Evolutionary conservation across 2,329 filamentous ascomycete species (phyloP), one percentile per base, ranked within the genome.

Genomic region (Colletotrichum liriopes): DNA sequence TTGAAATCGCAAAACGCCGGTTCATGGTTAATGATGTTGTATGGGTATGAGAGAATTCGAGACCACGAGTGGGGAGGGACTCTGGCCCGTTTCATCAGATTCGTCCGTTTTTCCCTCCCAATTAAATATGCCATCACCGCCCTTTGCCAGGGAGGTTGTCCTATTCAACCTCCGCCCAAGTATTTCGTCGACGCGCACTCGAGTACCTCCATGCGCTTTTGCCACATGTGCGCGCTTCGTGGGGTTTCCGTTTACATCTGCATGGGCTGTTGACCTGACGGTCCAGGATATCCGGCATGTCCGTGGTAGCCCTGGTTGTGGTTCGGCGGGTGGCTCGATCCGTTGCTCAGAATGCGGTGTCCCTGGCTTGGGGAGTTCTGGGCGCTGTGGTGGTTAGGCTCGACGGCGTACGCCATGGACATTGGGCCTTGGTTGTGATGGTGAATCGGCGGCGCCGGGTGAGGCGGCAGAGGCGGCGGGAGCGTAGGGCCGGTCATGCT

Each of bases 401-500:
- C 59, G 52, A 72, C 51, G 0, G 65, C 65, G 37, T 52, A 72
- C 16, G 69, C 58, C 69, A 72, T 59, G 8, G 65, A 62, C 69
- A 72, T 72, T 2, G 62, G 61, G 14, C 62, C 67, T 23, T 68
- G 69, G 20, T 47, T 59, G 18, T 49, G 67, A 37, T 70, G 62
- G 32, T 60, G 47, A 12, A 18, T 23, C 32, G 65, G 51, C 32
- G 43, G 39, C 14, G 62, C 54, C 2, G 69, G 45, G 9, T 65
- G 63, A 20, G 65, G 65, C 18, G 69, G 59, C 23, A 51, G 60
- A 35, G 65, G 65, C 43, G 60, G 58, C 4, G 65, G 47, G 29
- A 37, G 16, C 29, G 37, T 47, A 1, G 69, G 37, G 6, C 67
- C 67, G 2, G 43, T 47, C 54, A 26, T 75, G 72, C 81, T 83